These are phyloP conservation scores for Eimeria falciformis DNA, from an alignment of 169 alveolate genomes.

Conservation along the genomic window DNA sequence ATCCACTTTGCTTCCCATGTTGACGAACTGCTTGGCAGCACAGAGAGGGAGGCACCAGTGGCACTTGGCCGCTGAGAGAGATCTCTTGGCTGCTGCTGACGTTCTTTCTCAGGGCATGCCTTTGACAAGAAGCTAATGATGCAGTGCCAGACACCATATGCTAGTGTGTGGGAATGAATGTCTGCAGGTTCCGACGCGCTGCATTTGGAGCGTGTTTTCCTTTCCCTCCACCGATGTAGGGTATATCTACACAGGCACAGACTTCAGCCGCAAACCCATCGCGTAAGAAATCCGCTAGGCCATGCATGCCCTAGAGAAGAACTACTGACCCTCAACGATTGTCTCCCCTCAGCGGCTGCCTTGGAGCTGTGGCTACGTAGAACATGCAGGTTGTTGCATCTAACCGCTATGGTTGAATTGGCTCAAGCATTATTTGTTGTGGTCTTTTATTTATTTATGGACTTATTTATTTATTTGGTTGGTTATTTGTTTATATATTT, in stretches of 20 bases:
- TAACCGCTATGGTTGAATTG: too few species aligned
- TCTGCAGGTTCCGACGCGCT: slow-evolving; percentile 73
- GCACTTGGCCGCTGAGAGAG: neutral
- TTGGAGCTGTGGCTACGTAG: too few species aligned
- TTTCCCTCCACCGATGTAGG: slow-evolving; percentile 69
- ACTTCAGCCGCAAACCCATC: slow-evolving; percentile 50
- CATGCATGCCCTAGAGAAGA: neutral
- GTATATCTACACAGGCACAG: slow-evolving; percentile 44
- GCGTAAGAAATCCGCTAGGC: slow-evolving; percentile 20
- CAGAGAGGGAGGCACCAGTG: neutral
- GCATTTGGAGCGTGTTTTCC: slow-evolving; percentile 72
- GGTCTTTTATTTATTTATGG: too few species aligned
- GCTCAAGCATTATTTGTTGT: too few species aligned
- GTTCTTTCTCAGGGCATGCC: neutral
- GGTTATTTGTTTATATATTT: too few species aligned
- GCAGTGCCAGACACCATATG: too few species aligned
- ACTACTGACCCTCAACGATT: neutral
- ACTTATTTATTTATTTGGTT: too few species aligned
- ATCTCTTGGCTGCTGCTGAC: neutral
- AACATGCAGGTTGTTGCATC: too few species aligned
- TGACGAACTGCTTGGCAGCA: neutral
- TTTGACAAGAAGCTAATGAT: neutral
- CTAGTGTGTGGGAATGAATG: too few species aligned
- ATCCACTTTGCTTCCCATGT: neutral
- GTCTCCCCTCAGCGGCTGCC: neutral